Base-by-base conservation (phyloP, 116 monocot species). In the Papilionanthe hybrid region DNA sequence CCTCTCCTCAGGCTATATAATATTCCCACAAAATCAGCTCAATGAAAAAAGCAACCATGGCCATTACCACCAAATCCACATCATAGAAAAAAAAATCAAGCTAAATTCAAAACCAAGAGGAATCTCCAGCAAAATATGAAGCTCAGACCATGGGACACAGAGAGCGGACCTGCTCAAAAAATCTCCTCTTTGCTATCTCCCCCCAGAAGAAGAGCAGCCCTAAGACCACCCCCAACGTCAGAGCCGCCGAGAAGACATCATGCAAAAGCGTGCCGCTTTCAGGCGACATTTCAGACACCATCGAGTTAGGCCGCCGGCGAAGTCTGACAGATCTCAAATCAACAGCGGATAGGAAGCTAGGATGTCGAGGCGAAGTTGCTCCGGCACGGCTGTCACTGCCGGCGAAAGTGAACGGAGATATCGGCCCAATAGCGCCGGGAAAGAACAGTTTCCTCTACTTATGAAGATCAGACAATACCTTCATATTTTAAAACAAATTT, bases 151-250 rank as follows among this genome's bases (percentile, higher is more conserved):
- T 5, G 5, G 60, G 60, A 60, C 60, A 23, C 5, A 7, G 20
- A n/a, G 22, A 60, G 23, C 60, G 9, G 23, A 94, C 94, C 92
- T 92, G 90, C 58, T 92, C 90, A 79, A 92, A 92, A 44, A 96
- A 81, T 29, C 85, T 75, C 58, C 88, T 82, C 84, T 94, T 94
- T 20, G 96, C 94, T 71, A 89, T 75, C 89, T 89, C 94, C 79
- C 88, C 92, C 85, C 86, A 96, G 85, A 94, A 94, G 13, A 81
- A 78, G 17, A 96, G 94, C 79, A 96, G 81, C 72, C 78, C 85
- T 42, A 94, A 77, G 18, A 89, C 92, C 74, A 88, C 87, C 27
- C 81, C 88, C 1, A 88, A 68, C 20, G 86, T 81, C 43, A 93
- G 13, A 32, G 55, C 87, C 48, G 95, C 72, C 44, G 89, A 83